Conservation (phyloP, 768 basidiomycete species). For the Trametes punicea region DNA sequence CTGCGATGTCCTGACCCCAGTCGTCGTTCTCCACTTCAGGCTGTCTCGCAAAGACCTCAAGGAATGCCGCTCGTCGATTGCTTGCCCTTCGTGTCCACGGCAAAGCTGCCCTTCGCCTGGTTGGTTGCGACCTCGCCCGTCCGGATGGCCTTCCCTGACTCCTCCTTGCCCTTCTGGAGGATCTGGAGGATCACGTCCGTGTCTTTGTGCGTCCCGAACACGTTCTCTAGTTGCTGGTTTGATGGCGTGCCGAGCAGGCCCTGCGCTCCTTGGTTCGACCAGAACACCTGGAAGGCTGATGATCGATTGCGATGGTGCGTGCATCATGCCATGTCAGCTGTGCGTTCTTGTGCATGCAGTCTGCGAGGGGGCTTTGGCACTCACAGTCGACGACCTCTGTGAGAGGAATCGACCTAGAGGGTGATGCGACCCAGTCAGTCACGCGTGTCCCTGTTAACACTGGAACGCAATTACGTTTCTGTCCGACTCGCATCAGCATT, state of each 20-base stretch:
- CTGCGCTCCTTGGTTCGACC: conserved; percentile 71
- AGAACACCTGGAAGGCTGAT: conserved; percentile 68
- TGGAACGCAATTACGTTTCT: conserved; percentile 63
- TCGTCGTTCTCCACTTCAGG: neutral
- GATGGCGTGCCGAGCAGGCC: conserved; percentile 73
- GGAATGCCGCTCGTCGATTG: conserved; percentile 22
- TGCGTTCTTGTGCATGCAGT: too few relatives aligned
- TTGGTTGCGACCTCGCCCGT: conserved; percentile 25
- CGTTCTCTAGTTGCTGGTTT: conserved; percentile 78
- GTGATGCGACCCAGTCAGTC: conserved; percentile 4
- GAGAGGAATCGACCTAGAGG: conserved; percentile 66
- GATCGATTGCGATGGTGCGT: too few relatives aligned
- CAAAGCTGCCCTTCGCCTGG: conserved; percentile 33
- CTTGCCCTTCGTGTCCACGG: conserved; percentile 41
- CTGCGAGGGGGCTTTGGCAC: conserved; percentile 28
- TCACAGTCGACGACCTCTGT: conserved; percentile 79
- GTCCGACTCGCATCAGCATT: conserved; percentile 18
- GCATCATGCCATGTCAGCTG: too few relatives aligned
- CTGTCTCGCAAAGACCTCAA: neutral
- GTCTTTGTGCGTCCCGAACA: conserved; percentile 65
- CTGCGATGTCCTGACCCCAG: neutral
- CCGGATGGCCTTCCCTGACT: conserved; percentile 47
- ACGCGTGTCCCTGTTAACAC: neutral
- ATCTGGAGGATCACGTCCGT: conserved; percentile 57
- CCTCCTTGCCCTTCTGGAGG: conserved; percentile 60